Percentiles rank a stretch among this genome's conserved stretches.
These are phyloP conservation scores for Suhomyces faveliae DNA, from an alignment of 805 yeast species.

Conservation along the genomic window DNA sequence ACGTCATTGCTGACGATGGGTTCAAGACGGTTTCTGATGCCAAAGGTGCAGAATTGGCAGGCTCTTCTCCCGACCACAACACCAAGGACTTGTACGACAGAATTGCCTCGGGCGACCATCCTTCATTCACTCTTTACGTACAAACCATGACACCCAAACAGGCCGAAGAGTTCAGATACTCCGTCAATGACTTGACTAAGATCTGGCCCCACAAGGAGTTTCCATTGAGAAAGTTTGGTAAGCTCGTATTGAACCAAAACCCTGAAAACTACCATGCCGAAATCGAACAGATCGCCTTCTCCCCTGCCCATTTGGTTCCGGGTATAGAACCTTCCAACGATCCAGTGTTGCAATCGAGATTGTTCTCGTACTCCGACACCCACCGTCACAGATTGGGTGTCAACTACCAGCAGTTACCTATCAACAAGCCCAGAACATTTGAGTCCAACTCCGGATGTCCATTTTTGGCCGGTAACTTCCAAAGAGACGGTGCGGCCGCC, in stretches of 20 bases:
- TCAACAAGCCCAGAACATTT: conserved; percentile 49
- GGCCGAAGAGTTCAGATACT: conserved; percentile 49
- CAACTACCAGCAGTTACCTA: conserved; percentile 84
- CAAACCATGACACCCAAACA: conserved; percentile 60
- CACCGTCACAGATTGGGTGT: conserved; percentile 79
- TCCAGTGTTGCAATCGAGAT: conserved; percentile 79
- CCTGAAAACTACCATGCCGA: conserved; percentile 87
- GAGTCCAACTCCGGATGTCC: conserved; percentile 25
- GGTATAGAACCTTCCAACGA: conserved; percentile 81
- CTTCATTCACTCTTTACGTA: conserved; percentile 52
- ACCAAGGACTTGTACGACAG: conserved; percentile 36
- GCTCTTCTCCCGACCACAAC: conserved; percentile 52
- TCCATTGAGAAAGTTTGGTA: conserved; percentile 86
- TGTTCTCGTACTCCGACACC: conserved; percentile 82
- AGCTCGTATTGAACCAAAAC: conserved; percentile 73
- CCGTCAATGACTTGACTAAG: conserved; percentile 55
- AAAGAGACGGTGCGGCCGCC: conserved; percentile 22
- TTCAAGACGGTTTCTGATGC: conserved; percentile 40
- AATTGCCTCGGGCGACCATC: conserved; percentile 48
- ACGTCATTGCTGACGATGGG: conserved; percentile 52
- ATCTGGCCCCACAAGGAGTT: conserved; percentile 87
- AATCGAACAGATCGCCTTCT: conserved; percentile 81
- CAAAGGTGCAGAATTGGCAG: conserved; percentile 47
- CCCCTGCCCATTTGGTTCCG: conserved; percentile 83
- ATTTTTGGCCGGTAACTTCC: conserved; percentile 26